A percentile compares a stretch with the other conserved stretches of the same genome.
These are phyloP conservation scores for Prunus padus DNA, from an alignment of 306 rosid species.

Conservation along the genomic window DNA sequence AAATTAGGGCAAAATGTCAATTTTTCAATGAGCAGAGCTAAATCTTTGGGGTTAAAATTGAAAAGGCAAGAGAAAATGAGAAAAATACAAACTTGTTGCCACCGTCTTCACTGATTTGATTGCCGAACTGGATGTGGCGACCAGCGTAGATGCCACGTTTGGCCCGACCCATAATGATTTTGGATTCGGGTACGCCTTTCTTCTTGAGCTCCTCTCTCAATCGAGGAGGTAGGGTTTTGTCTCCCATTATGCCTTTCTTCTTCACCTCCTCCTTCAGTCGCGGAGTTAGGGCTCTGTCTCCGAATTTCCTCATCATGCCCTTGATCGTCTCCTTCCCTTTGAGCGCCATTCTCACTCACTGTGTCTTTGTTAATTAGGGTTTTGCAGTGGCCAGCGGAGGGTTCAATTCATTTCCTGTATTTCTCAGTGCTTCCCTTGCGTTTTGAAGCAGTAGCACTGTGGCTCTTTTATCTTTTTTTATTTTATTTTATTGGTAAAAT, in stretches of 20 bases:
- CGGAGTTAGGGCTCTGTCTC: slow-evolving; percentile 59
- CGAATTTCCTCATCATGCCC: slow-evolving; percentile 61
- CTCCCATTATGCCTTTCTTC: slow-evolving; percentile 49
- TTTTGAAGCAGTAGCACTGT: neutral
- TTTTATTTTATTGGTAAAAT: neutral
- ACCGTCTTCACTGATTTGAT: slow-evolving; percentile 87
- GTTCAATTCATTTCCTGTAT: neutral
- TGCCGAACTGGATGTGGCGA: slow-evolving; percentile 83
- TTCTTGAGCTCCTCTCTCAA: slow-evolving; percentile 56
- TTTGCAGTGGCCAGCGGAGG: neutral
- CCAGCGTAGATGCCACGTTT: slow-evolving; percentile 91
- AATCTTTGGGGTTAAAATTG: neutral
- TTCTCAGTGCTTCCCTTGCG: neutral
- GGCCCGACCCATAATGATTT: slow-evolving; percentile 81
- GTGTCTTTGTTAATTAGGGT: neutral
- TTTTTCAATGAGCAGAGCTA: neutral
- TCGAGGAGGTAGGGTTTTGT: slow-evolving; percentile 56
- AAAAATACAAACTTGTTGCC: slow-evolving; percentile 72
- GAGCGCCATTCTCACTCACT: slow-evolving; percentile 52
- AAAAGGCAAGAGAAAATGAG: slow-evolving; percentile 4
- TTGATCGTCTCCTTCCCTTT: slow-evolving; percentile 87
- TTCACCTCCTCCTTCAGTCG: slow-evolving; percentile 57
- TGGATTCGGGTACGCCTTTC: slow-evolving; percentile 62
- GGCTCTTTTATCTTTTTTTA: neutral
- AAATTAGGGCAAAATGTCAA: neutral